These are phyloP conservation scores for Lipomyces orientalis DNA, from an alignment of 805 yeast genomes.

Conservation along the genomic window DNA sequence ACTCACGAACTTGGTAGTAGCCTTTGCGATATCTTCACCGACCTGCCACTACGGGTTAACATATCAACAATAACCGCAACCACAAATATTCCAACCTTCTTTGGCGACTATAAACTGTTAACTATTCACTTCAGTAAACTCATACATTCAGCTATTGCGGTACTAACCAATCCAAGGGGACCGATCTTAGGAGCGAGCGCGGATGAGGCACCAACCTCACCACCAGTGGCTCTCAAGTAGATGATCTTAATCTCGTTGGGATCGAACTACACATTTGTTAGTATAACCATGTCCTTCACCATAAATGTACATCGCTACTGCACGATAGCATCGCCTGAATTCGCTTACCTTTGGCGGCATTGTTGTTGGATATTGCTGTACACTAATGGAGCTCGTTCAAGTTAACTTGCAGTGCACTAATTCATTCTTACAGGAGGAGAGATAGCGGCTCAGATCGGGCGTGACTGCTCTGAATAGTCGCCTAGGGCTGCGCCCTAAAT, in stretches of 20 bases:
- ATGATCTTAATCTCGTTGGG: slow-evolving; percentile 98
- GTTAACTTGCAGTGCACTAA: neutral
- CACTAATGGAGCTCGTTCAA: neutral
- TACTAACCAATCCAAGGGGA: slow-evolving; percentile 85
- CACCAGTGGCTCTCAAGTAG: slow-evolving; percentile 99
- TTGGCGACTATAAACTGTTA: slow-evolving; percentile 21
- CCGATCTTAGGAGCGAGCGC: slow-evolving; percentile 99
- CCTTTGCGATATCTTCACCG: slow-evolving; percentile 99
- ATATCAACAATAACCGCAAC: neutral
- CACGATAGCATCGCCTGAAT: neutral
- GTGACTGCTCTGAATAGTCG: too few relatives aligned
- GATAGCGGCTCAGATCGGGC: neutral
- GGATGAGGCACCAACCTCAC: slow-evolving; percentile 99
- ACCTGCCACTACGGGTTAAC: slow-evolving; percentile 70
- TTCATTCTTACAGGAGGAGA: neutral
- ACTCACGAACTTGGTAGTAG: slow-evolving; percentile 83
- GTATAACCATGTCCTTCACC: neutral
- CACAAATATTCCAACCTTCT: slow-evolving; percentile 86
- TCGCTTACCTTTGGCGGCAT: slow-evolving; percentile 36
- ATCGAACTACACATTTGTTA: slow-evolving; percentile 65
- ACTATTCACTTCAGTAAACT: neutral
- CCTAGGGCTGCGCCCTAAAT: too few relatives aligned
- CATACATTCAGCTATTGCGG: neutral
- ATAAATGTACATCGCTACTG: neutral
- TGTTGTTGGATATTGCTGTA: slow-evolving; percentile 11